phyloP scores from a whole-genome alignment of 805 yeast genomes.

The Wickerhamiella qilinensis region DNA sequence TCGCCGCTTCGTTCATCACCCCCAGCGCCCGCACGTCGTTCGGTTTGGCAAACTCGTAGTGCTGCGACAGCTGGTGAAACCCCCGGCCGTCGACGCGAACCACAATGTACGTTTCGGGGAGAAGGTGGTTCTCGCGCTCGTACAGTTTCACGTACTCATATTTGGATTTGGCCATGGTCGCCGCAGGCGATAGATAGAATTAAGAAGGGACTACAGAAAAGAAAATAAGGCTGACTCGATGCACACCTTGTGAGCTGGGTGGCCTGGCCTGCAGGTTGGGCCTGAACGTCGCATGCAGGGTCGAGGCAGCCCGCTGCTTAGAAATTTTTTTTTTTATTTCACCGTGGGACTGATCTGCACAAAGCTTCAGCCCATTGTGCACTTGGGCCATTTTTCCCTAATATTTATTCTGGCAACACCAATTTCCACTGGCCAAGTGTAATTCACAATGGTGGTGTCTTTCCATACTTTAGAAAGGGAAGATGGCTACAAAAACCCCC shows the following conservation, averaged over 20 bases:
- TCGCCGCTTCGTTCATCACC: conserved; percentile 73
- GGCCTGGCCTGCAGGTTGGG: too few relatives aligned
- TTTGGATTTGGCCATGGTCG: conserved; percentile 54
- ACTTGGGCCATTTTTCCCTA: background rate
- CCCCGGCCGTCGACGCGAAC: conserved; percentile 88
- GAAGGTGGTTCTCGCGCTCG: conserved; percentile 54
- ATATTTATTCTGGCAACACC: background rate
- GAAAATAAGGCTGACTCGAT: too few relatives aligned
- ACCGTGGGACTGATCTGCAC: too few relatives aligned
- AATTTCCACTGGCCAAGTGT: background rate
- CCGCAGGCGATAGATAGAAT: too few relatives aligned
- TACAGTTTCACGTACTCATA: conserved; percentile 76
- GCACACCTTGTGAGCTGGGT: too few relatives aligned
- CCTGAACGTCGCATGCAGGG: too few relatives aligned
- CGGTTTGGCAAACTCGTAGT: conserved; percentile 70
- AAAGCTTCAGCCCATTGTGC: too few relatives aligned
- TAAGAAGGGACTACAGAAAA: too few relatives aligned
- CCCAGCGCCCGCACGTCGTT: conserved; percentile 64
- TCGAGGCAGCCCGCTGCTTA: background rate
- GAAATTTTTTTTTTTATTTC: too few relatives aligned
- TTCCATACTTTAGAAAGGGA: conserved; percentile 82
- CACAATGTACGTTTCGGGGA: conserved; percentile 70
- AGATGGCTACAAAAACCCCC: conserved; percentile 70
- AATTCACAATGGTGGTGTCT: conserved; percentile 17
- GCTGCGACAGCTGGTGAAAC: conserved; percentile 61